Evolutionary conservation across 768 basidiomycete genomes (phyloP).

Genomic region (Phlebiopsis gigantea): DNA sequence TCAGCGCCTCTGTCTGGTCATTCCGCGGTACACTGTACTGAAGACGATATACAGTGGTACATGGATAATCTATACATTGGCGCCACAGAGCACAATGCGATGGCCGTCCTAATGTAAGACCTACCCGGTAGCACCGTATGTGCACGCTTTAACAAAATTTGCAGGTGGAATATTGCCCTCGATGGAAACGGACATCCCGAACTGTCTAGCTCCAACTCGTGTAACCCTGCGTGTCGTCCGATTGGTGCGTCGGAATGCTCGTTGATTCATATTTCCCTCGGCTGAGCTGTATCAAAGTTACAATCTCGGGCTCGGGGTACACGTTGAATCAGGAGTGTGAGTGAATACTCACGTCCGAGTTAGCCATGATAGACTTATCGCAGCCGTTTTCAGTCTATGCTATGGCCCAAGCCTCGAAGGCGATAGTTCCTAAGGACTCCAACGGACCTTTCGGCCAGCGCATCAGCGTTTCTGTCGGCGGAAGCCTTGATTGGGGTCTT

Average conservation of each 20-base stretch:
- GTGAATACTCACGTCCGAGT: conserved; percentile 15
- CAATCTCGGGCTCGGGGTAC: conserved; percentile 51
- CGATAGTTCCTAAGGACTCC: conserved; percentile 60
- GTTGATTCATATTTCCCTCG: not conserved
- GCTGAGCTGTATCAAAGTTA: conserved; percentile 30
- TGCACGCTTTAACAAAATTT: too few species aligned
- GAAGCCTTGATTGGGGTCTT: conserved; percentile 50
- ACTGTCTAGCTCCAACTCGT: conserved; percentile 59
- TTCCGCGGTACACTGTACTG: not conserved
- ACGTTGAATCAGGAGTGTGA: conserved; percentile 69
- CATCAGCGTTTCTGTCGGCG: conserved; percentile 58
- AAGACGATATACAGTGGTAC: conserved; percentile 47
- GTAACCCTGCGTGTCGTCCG: conserved; percentile 58
- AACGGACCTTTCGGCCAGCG: conserved; percentile 68
- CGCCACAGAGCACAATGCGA: conserved; percentile 34
- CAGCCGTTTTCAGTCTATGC: conserved; percentile 45
- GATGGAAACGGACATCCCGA: conserved; percentile 59
- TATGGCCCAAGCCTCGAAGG: conserved; percentile 74
- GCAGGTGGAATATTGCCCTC: conserved; percentile 56
- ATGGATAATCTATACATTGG: conserved; percentile 60
- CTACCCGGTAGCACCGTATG: not conserved
- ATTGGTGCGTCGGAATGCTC: conserved; percentile 24
- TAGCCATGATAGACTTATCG: not conserved
- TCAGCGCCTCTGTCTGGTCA: conserved; percentile 17
- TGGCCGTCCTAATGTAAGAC: conserved; percentile 40